phyloP scores from a whole-genome alignment of 352 stramenopile species.

The Globisporangium ultimum region DNA sequence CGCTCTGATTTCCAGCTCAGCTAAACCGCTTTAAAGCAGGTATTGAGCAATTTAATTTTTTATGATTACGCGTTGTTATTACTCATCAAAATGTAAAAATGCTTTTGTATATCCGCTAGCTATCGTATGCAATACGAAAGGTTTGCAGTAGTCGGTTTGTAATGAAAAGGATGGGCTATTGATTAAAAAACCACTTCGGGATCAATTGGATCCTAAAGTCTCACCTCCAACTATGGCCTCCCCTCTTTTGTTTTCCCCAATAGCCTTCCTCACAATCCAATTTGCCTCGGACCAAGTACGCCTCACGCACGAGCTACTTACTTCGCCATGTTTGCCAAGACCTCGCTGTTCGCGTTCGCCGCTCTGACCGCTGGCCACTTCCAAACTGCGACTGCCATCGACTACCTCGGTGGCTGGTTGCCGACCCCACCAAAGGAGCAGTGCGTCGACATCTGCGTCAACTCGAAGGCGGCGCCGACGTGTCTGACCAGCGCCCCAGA shows the following conservation, averaged over 20 bases:
- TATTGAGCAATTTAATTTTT: no score
- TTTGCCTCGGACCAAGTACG: conserved; percentile 5
- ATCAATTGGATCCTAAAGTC: no score
- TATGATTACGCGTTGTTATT: no score
- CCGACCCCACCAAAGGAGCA: conserved; percentile 29
- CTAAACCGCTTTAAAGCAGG: no score
- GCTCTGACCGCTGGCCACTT: neutral
- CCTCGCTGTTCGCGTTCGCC: conserved; percentile 2
- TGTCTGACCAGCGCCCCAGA: conserved; percentile 45
- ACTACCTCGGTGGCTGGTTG: conserved; percentile 62
- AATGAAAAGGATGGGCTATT: no score
- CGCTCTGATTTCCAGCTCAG: no score
- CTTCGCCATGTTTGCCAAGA: conserved; percentile 3
- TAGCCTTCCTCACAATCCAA: neutral
- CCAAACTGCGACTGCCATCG: conserved; percentile 13
- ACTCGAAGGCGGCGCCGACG: conserved; percentile 40
- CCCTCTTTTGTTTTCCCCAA: neutral
- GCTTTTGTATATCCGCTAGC: no score
- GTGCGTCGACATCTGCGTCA: conserved; percentile 69
- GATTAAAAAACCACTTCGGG: no score
- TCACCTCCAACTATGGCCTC: neutral
- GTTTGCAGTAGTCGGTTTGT: no score
- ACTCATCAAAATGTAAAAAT: no score
- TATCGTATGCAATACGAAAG: no score
- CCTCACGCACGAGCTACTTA: neutral